Evolutionary conservation across 202 grass and related monocot species (phyloP).

Genomic region (Carex sylvatica): DNA sequence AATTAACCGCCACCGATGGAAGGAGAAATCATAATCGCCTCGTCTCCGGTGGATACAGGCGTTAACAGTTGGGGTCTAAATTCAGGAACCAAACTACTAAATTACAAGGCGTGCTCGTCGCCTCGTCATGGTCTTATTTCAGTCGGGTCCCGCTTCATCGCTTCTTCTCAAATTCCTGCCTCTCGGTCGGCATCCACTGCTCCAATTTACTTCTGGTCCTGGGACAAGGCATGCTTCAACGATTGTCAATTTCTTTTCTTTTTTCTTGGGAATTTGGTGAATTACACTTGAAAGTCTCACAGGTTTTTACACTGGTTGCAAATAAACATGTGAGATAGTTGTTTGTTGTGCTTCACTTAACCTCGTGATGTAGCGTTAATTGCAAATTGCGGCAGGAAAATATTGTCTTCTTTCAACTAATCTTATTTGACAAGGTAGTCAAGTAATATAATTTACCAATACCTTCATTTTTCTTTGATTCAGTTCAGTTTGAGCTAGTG

Average conservation of each 20-base stretch:
- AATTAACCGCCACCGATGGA: not conserved
- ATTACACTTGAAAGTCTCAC: not conserved
- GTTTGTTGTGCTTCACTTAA: not conserved
- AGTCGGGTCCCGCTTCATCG: slow-evolving; percentile 64
- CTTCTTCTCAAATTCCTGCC: slow-evolving; percentile 49
- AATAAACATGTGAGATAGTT: not conserved
- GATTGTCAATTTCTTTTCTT: not conserved
- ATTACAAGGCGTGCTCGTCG: slow-evolving; percentile 51
- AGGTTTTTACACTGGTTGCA: not conserved
- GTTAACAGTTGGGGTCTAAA: slow-evolving; percentile 64
- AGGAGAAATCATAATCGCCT: slow-evolving; percentile 49
- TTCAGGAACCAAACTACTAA: slow-evolving; percentile 59
- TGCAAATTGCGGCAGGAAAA: not conserved
- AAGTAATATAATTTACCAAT: not conserved
- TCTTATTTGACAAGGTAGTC: not conserved
- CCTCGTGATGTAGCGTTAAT: not conserved
- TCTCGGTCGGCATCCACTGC: slow-evolving; percentile 34
- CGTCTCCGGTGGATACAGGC: slow-evolving; percentile 51
- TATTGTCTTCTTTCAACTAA: not conserved
- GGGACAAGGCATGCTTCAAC: slow-evolving; percentile 55
- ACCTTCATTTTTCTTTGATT: not conserved
- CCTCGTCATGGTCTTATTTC: slow-evolving; percentile 45
- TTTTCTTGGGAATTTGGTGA: not conserved
- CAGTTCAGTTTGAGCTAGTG: not conserved
- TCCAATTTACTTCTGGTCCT: slow-evolving; percentile 69